Base-by-base conservation (phyloP, 169 alveolate genomes). In the Amoebophrya sp. region DNA sequence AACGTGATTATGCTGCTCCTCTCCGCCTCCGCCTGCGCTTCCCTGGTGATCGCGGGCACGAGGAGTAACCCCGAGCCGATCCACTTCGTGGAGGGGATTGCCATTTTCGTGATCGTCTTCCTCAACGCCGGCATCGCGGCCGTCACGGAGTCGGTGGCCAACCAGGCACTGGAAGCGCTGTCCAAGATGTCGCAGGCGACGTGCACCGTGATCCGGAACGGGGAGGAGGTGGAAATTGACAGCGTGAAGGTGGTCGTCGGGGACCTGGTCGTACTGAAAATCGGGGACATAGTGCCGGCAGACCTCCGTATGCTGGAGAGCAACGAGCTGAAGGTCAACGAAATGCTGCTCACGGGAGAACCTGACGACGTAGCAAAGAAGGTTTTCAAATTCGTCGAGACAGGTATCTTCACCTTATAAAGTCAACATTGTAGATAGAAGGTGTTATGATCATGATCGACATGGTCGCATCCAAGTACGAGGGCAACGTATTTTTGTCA, bases 291-390 rank as follows among this genome's bases (percentile, higher is more conserved):
- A n/a, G 97, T 97, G 29, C 98, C 98, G 23, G 99, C 99, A 35
- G 99, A 98, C 95, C 94, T 97, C 92, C 95, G 99, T 77, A 89
- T 98, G 77, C 91, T 97, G 18, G 99, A 97, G 91, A 96, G 96
- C 23, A 95, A 93, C 40, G 99, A 98, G 93, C 94, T 98, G 89
- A 96, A 96, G 92, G 96, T 98, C 38, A 97, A 97, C 95, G 99
- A 98, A 94, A 97, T 99, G 39, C 95, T 98, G 90, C 96, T 98
- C 29, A 98, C 99, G 2, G 99, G 99, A 66, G 98, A 96, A 90
- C 95, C 96, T 0, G 35, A 40, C 53, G 91, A 89, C n/a, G 91
- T 89, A 25, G n/a, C 83, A 25, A 41, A 89, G 89, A 77, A 0
- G 1, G 2, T 1, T 32, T 35, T 12, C 38, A 14, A 32, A 2